Evolutionary conservation across 2,329 filamentous ascomycete genomes (phyloP), one percentile per base, ranked within the genome.

Genomic region (Penicillium sp.): DNA sequence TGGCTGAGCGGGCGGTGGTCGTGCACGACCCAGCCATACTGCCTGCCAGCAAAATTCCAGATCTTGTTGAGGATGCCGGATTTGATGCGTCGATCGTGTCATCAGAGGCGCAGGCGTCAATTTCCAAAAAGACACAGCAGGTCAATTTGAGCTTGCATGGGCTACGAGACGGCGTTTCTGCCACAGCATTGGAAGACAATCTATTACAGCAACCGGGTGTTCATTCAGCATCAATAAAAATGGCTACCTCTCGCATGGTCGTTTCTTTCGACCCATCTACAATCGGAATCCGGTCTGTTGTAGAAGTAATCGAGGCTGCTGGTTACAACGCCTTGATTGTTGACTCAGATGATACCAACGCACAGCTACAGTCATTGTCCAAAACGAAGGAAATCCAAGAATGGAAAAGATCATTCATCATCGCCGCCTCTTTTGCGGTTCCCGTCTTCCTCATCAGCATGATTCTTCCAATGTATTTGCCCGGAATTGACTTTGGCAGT

Each of bases 321-420:
- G 93, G 93, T 2, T 91, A 90, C 73, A 96, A 97, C 71, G 94
- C 93, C 1, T 80, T 99, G 2, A 84, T 97, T 12, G 88, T 93
- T 0, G 93, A 97, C 64, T 89, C 87, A 53, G 91, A 97, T 68
- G 94, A 99, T 77, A 97, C 96, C 73, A 96, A 96, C 70, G 93
- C 94, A 1, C 94, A 99, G 72, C 83, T 99, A 2, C 92, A 97
- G 74, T 97, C 94, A 1, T 82, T 99, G 2, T 90, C 94, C 9
- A 99, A 99, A 78, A 97, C 94, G 0, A 90, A 91, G 66, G 94
- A 99, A 75, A 96, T 99, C 61, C 90, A 89, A 62, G 92, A 96
- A 75, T 99, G 94, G 94, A 86, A 85, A 61, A 84, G 81, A 31
- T 91, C 92, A 0, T 96, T 97, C 75, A 82, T 83, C 61, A 82